Evolutionary conservation across 441 rosid species (phyloP), one percentile per base, ranked within the genome.

Genomic region (Pelargonium citronellum): DNA sequence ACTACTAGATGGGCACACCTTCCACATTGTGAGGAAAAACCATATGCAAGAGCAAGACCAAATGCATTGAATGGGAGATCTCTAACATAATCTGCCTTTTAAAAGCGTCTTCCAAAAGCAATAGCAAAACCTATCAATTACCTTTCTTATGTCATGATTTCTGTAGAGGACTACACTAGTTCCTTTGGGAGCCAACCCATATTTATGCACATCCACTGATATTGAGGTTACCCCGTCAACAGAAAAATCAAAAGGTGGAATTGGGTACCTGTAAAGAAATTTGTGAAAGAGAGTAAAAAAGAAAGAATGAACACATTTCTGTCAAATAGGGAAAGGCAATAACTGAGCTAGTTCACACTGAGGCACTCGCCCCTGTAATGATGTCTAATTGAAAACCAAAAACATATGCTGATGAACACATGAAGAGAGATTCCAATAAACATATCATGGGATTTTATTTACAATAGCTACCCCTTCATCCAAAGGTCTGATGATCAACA

Each of bases 101-200:
- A 73, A 73, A 69, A 67, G 62, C 22, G 58, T 15, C n/a, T 65
- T 67, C 34, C 44, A 63, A 62, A 68, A 70, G n/a, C 2, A 37
- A 37, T 12, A 66, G 27, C 15, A 67, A 44, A 37, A 49, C 19
- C 12, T 24, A 55, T 49, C 0, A 27, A 37, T 62, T 77, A 95
- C 98, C 97, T 91, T 95, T 80, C 99, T 87, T 75, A 95, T 87
- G 67, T 90, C 99, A 73, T 88, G 99, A 79, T 95, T 88, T 82
- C 92, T 87, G 87, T 95, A 95, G 65, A 95, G 84, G 76, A 92
- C 96, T 65, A 88, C 71, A 75, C 99, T 95, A 17, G 99, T 92
- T 77, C 97, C 99, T 83, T 92, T 88, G 24, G 96, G 99, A 73
- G 98, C 98, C 81, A 95, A 79, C 44, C 99, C 99, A 82, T 92